A percentile compares a stretch with the other conserved stretches of the same genome.
These are phyloP conservation scores for Nannochloropsis oceanica DNA, from an alignment of 108 stramenopile genomes.

Conservation along the genomic window DNA sequence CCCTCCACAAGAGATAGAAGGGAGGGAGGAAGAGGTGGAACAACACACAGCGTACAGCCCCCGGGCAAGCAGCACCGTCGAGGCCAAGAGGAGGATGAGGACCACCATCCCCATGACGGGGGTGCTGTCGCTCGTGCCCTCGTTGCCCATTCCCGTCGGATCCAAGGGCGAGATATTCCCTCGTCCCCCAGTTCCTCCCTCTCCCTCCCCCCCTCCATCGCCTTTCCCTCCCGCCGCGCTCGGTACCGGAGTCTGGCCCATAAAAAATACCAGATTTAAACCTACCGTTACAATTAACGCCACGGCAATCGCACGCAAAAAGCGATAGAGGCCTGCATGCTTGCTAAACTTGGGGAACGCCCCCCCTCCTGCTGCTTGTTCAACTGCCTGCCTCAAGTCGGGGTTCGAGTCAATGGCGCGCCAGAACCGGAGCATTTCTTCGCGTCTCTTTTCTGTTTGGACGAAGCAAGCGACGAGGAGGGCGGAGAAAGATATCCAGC, in stretches of 20 bases:
- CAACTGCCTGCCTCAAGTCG: background rate
- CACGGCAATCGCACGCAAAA: background rate
- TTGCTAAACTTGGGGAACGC: background rate
- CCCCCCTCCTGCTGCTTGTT: background rate
- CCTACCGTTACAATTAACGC: background rate
- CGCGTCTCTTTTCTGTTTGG: background rate
- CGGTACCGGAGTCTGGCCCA: background rate
- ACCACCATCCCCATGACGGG: background rate
- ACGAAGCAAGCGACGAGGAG: background rate
- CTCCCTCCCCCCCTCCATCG: background rate
- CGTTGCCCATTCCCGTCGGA: background rate
- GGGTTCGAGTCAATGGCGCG: background rate
- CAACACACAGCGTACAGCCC: background rate
- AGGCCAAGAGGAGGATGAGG: background rate
- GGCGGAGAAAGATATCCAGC: background rate
- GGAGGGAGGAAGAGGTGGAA: background rate
- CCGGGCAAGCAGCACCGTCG: background rate
- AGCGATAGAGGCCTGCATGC: background rate
- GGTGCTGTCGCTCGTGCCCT: background rate
- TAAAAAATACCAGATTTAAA: background rate
- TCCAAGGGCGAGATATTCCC: background rate
- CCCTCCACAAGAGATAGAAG: background rate
- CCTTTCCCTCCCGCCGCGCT: background rate
- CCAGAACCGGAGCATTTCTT: background rate
- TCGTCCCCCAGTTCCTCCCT: background rate